Conservation (phyloP, 768 basidiomycete genomes). For the Rhizopogon vinicolor region DNA sequence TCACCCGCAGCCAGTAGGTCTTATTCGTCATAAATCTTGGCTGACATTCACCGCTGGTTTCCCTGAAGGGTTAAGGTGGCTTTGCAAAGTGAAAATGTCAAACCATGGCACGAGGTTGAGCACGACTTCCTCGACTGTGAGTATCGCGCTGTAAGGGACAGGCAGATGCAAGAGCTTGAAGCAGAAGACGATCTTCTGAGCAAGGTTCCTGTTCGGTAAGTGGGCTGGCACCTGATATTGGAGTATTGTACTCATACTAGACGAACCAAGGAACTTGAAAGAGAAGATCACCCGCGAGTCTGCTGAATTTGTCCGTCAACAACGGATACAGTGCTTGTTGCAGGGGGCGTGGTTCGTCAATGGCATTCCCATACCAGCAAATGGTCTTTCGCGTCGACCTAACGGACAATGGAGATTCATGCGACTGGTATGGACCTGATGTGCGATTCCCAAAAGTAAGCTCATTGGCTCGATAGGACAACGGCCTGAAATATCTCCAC, state of each 20-base stretch:
- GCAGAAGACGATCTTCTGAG: conserved; percentile 82
- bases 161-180: conserved; percentile 89
- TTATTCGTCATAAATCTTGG: conserved; percentile 1
- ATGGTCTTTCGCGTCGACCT: conserved; percentile 46
- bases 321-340: conserved; percentile 82
- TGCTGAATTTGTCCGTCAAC: conserved; percentile 83
- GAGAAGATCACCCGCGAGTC: conserved; percentile 87
- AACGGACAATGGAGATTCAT: conserved; percentile 81
- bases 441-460: neutral
- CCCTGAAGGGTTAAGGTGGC: conserved; percentile 66
- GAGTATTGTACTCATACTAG: conserved; percentile 2
- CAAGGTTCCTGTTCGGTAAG: conserved; percentile 82
- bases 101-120: conserved; percentile 83
- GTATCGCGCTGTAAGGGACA: conserved; percentile 80
- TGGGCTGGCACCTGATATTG: neutral
- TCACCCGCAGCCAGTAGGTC: conserved; percentile 82
- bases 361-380: conserved; percentile 50
- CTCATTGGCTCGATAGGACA: conserved; percentile 49
- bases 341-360: conserved; percentile 94
- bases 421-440: conserved; percentile 53
- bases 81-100: conserved; percentile 65
- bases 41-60: conserved; percentile 1
- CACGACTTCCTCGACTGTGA: conserved; percentile 76
- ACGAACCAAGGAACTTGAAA: conserved; percentile 63
- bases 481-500: conserved; percentile 74